Evolutionary conservation across 2,329 filamentous ascomycete genomes (phyloP).

Genomic region (Aureobasidium leucospermi): DNA sequence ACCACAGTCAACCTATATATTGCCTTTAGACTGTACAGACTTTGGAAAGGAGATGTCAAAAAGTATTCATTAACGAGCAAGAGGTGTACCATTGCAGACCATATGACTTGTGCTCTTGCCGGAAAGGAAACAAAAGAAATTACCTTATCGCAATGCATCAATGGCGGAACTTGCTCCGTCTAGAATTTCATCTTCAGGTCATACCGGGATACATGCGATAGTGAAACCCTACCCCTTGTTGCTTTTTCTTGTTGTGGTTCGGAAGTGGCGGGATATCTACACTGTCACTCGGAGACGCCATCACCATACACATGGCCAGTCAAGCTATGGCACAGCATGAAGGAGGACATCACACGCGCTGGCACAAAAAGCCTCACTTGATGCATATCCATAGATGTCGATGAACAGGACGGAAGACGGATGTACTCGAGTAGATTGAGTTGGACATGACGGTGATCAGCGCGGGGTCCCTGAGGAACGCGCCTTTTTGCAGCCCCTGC

Average conservation of each 20-base stretch:
- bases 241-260: not conserved
- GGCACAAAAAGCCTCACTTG: not conserved
- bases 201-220: not conserved
- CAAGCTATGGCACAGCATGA: not conserved
- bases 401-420: not conserved
- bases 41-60: not conserved
- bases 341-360: not conserved
- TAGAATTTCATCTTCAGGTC: not conserved
- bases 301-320: not conserved
- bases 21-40: not conserved
- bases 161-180: not conserved
- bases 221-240: not conserved
- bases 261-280: not conserved
- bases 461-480: not conserved
- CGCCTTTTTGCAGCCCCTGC: constrained; percentile 3
- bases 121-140: not conserved
- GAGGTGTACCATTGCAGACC: not conserved
- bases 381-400: not conserved
- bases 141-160: not conserved
- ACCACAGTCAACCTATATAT: not conserved
- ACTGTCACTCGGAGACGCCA: not conserved
- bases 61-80: not conserved
- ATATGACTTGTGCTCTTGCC: not conserved
- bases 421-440: not conserved
- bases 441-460: not conserved